Evolutionary conservation across 2,329 filamentous ascomycete genomes (phyloP), one percentile per base, ranked within the genome.

Genomic region (Verticillium nonalfalfae): DNA sequence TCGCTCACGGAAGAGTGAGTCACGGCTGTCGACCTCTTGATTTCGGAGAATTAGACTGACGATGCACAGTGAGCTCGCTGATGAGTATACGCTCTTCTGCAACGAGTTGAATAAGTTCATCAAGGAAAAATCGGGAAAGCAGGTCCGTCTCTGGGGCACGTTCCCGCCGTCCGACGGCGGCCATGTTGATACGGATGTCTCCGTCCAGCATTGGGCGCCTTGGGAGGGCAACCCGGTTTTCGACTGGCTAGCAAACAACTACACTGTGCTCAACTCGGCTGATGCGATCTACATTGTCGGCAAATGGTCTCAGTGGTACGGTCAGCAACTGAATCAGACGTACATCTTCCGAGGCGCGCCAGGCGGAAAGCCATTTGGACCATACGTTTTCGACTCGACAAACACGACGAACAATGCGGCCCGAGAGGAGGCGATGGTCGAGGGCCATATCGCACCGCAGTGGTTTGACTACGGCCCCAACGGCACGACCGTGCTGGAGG

Each of bases 71-170:
- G 69, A 70, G 0, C 68, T 78, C 1, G 79, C 76, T 1, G 73
- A 77, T 26, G 79, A 79, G 34, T 85, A 84, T 64, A 81, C 80
- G 57, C 60, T 63, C 3, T 83, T 83, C 38, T 80, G 84, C 34
- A 82, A 80, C 63, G 76, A 78, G n/a, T 77, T 84, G 74, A 70
- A 77, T 1, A 62, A 67, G 1, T 82, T 76, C 56, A 72, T 84
- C 14, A 67, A 70, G 3, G 59, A 64, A 10, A 70, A 70, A 0
- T 63, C 72, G 0, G 73, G 72, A 0, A 84, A 84, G 64, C 68
- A 61, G 0, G 75, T 80, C 3, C 75, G 81, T 0, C 82, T 83
- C 58, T 83, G 81, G 82, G 81, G 81, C 11, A 80, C 78, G 1
- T 59, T 75, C 18, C 78, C 80, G 61, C 78, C 79, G 0, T 77